Conservation (phyloP, 2,329 filamentous ascomycete species). For the Fusarium temperatum region DNA sequence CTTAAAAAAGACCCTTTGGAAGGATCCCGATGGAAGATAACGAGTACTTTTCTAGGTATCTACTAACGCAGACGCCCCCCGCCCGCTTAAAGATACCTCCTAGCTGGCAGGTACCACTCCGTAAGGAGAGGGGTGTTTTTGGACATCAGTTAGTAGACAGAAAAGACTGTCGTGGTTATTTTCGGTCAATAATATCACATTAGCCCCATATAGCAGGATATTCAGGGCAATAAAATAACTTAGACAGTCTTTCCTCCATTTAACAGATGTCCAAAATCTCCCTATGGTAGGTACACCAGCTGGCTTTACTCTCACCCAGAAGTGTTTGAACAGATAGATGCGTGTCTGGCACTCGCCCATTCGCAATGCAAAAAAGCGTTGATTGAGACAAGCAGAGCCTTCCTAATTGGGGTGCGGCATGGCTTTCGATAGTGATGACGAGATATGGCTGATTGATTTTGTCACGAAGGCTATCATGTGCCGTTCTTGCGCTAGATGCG, state of each 20-base stretch:
- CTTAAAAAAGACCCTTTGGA: slow-evolving; percentile 4
- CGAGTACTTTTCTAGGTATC: background rate
- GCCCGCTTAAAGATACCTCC: background rate
- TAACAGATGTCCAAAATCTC: too few species aligned
- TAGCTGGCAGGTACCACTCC: background rate
- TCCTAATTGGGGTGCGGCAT: slow-evolving; percentile 10
- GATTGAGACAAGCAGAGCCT: slow-evolving; percentile 33
- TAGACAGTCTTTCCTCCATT: too few species aligned
- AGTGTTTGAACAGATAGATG: slow-evolving; percentile 17
- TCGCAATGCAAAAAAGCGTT: slow-evolving; percentile 37
- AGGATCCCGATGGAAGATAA: background rate
- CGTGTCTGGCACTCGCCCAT: slow-evolving; percentile 38
- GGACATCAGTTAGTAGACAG: too few species aligned
- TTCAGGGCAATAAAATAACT: too few species aligned
- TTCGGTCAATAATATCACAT: too few species aligned
- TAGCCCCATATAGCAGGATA: too few species aligned
- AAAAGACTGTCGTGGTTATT: too few species aligned
- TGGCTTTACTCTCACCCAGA: background rate
- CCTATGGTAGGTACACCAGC: background rate
- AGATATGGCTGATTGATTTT: slow-evolving; percentile 20
- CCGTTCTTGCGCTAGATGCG: slow-evolving; percentile 24
- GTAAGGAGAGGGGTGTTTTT: background rate
- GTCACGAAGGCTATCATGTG: slow-evolving; percentile 19
- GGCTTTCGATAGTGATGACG: slow-evolving; percentile 18
- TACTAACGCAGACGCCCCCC: slow-evolving; percentile 18